These are phyloP conservation scores for Pleurotus tuber-regium DNA, from an alignment of 768 basidiomycete genomes.

Conservation along the genomic window DNA sequence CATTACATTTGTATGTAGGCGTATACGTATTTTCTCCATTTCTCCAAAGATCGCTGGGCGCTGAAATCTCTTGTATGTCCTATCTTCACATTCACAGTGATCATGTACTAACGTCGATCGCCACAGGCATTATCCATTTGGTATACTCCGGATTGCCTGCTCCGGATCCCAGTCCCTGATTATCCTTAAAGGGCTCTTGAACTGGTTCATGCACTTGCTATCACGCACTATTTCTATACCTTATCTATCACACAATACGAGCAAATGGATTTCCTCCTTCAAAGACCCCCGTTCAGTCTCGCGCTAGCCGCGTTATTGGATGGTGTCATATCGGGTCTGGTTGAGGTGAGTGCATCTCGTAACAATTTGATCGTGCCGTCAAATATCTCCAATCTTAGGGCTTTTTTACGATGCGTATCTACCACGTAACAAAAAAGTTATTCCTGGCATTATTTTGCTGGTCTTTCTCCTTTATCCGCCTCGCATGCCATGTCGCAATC, in stretches of 20 bases:
- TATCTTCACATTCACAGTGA: no score
- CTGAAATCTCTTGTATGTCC: no score
- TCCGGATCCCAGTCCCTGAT: no score
- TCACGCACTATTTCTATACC: background rate
- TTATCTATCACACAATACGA: background rate
- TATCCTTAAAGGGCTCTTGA: conserved; percentile 1
- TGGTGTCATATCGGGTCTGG: background rate
- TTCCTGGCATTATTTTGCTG: background rate
- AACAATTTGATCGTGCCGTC: background rate
- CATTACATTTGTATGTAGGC: no score
- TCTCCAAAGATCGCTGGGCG: no score
- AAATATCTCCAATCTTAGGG: background rate
- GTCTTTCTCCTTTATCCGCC: background rate
- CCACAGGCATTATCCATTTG: no score
- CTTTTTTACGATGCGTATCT: background rate
- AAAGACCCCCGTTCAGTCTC: background rate
- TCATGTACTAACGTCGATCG: no score
- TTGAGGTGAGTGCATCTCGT: background rate
- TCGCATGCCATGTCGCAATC: background rate
- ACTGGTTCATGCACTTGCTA: background rate
- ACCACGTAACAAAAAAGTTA: background rate
- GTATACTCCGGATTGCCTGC: no score
- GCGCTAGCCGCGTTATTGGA: background rate
- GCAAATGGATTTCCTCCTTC: background rate
- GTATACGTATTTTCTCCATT: no score